These are phyloP conservation scores for Penicillium verhagenii DNA, from an alignment of 495 filamentous ascomycete species.

Conservation along the genomic window DNA sequence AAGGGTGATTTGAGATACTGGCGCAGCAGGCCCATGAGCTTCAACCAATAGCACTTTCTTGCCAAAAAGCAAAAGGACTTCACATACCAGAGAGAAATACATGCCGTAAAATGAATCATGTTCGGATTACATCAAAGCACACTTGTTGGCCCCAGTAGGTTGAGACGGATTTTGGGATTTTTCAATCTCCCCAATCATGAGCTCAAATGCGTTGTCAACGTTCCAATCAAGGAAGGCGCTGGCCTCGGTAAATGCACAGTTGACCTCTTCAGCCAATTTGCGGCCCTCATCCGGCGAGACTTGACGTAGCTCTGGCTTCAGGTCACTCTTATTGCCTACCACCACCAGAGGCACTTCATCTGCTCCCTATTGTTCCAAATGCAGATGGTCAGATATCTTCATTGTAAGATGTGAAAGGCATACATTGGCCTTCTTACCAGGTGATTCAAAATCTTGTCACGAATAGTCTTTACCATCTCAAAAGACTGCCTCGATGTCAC, in stretches of 20 bases:
- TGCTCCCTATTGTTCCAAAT: slow-evolving; percentile 61
- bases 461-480: slow-evolving; percentile 92
- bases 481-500: slow-evolving; percentile 91
- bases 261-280: slow-evolving; percentile 76
- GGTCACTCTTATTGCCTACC: slow-evolving; percentile 95
- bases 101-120: background rate
- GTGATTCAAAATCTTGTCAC: slow-evolving; percentile 97
- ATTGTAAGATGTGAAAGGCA: background rate
- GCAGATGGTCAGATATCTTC: background rate
- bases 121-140: slow-evolving; percentile 69
- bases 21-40: background rate
- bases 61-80: background rate
- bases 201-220: slow-evolving; percentile 87
- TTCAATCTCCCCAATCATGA: slow-evolving; percentile 93
- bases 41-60: background rate
- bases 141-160: slow-evolving; percentile 75
- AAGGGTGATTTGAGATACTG: background rate
- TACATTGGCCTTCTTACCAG: slow-evolving; percentile 57
- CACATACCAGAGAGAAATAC: background rate
- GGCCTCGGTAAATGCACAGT: slow-evolving; percentile 92
- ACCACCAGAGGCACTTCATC: slow-evolving; percentile 91
- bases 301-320: slow-evolving; percentile 89
- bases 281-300: slow-evolving; percentile 82
- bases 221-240: slow-evolving; percentile 93
- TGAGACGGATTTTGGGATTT: slow-evolving; percentile 89